Evolutionary conservation across 768 basidiomycete species (phyloP).

Genomic region (Rhodotorula diobovata): DNA sequence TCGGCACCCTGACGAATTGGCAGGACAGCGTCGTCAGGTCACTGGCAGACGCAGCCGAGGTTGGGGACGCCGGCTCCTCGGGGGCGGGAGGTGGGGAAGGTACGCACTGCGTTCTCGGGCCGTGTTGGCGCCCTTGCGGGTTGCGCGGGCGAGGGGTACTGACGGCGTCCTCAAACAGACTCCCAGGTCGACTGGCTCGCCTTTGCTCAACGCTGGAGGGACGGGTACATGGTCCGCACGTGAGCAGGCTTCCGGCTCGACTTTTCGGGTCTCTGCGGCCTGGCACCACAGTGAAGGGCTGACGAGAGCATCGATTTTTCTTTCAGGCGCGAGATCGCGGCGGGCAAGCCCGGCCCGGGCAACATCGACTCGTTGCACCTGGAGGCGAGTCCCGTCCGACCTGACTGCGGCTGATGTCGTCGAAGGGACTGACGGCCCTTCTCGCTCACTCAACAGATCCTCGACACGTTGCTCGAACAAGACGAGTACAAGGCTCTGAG

Average conservation of each 20-base stretch:
- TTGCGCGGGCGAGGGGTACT: too few relatives aligned
- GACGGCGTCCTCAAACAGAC: not conserved
- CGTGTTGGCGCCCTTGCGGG: too few relatives aligned
- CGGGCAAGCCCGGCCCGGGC: conserved; percentile 15
- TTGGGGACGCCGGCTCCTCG: not conserved
- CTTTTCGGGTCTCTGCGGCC: too few relatives aligned
- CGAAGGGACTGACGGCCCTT: not conserved
- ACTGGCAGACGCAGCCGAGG: not conserved
- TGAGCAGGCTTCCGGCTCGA: not conserved
- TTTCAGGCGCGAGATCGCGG: conserved; percentile 30
- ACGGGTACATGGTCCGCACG: conserved; percentile 31
- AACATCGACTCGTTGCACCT: conserved; percentile 32
- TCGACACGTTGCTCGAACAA: conserved; percentile 9
- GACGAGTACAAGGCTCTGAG: not conserved
- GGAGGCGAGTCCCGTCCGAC: not conserved
- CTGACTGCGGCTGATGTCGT: not conserved
- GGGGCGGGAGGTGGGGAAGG: not conserved
- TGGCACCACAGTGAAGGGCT: too few relatives aligned
- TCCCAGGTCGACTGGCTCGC: conserved; percentile 10
- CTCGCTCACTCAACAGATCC: not conserved
- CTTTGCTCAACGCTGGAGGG: conserved; percentile 15
- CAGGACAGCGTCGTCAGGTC: conserved; percentile 3
- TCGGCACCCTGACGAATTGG: conserved; percentile 28
- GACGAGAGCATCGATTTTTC: too few relatives aligned
- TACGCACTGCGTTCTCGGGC: not conserved